Evolutionary conservation across 2,329 filamentous ascomycete genomes (phyloP).

Genomic region (Neofusicoccum cordaticola): DNA sequence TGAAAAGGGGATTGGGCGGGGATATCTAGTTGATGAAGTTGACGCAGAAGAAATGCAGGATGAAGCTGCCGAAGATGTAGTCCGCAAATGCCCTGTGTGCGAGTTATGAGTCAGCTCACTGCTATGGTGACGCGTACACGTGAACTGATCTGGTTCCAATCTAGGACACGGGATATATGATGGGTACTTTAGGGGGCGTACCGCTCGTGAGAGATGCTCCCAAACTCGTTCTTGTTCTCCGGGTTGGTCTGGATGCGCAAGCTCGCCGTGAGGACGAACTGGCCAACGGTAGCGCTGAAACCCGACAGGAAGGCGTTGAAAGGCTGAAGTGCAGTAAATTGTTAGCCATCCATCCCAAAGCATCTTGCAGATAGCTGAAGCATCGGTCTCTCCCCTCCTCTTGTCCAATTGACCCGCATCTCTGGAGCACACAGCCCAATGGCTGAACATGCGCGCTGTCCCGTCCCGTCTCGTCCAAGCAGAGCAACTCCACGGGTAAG

Average conservation of each 20-base stretch:
- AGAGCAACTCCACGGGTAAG: neutral
- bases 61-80: conserved; percentile 89
- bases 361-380: neutral
- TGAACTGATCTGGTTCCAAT: neutral
- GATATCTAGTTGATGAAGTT: conserved; percentile 92
- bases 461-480: too few species aligned
- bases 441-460: neutral
- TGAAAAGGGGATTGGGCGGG: neutral
- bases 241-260: conserved; percentile 89
- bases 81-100: conserved; percentile 82
- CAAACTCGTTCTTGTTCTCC: conserved; percentile 76
- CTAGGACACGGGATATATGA: too few species aligned
- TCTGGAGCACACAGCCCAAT: neutral
- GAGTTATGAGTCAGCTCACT: neutral
- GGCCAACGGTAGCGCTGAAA: conserved; percentile 90
- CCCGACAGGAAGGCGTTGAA: conserved; percentile 98
- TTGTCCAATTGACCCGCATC: neutral
- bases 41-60: conserved; percentile 97
- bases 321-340: conserved; percentile 56
- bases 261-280: conserved; percentile 91
- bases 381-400: conserved; percentile 9
- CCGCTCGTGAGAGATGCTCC: conserved; percentile 75
- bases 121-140: neutral
- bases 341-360: neutral
- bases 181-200: conserved; percentile 38